Conservation (phyloP, 345 rosid species). For the Toxicodendron radicans region DNA sequence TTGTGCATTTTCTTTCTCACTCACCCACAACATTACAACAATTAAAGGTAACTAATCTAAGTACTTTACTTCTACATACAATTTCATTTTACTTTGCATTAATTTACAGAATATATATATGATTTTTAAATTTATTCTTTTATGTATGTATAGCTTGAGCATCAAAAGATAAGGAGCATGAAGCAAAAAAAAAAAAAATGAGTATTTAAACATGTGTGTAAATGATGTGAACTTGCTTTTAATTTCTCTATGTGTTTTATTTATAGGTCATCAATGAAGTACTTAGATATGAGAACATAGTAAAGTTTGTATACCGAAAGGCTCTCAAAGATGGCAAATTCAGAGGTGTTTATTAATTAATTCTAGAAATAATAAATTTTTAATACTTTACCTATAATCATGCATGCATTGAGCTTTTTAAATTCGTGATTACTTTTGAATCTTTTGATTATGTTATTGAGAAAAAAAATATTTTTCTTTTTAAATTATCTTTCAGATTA, state of each 20-base stretch:
- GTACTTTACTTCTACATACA: too few species aligned
- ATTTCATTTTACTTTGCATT: too few species aligned
- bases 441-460: too few species aligned
- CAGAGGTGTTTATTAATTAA: slow-evolving; percentile 31
- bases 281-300: slow-evolving; percentile 43
- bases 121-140: too few species aligned
- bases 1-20: too few species aligned
- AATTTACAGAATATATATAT: too few species aligned
- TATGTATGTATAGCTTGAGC: too few species aligned
- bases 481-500: slow-evolving; percentile 32
- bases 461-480: background rate
- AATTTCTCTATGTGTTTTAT: background rate
- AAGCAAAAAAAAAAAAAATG: slow-evolving; percentile 41
- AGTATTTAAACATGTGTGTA: slow-evolving; percentile 39
- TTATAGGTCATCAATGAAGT: slow-evolving; percentile 59
- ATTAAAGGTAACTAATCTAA: slow-evolving; percentile 53
- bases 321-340: slow-evolving; percentile 59
- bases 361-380: background rate
- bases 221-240: too few species aligned
- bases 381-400: slow-evolving; percentile 8
- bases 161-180: slow-evolving; percentile 33
- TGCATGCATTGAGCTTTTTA: slow-evolving; percentile 33
- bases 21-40: slow-evolving; percentile 38
- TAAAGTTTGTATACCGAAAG: slow-evolving; percentile 63
- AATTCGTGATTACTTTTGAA: too few species aligned